Evolutionary conservation across 2,329 filamentous ascomycete species (phyloP).

Genomic region (Fusarium xyrophilum): DNA sequence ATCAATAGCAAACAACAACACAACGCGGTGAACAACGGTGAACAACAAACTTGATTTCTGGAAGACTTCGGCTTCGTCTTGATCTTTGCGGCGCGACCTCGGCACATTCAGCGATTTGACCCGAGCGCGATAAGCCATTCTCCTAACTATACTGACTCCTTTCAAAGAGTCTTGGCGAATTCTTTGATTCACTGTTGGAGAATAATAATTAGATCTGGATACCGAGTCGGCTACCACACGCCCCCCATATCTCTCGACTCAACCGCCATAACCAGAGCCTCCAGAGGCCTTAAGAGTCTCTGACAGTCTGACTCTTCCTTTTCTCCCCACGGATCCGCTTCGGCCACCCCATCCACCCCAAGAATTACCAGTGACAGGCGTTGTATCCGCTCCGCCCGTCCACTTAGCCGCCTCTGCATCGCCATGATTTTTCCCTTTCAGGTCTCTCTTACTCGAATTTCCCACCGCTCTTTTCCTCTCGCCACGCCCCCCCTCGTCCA

Average conservation of each 20-base stretch:
- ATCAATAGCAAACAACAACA: neutral
- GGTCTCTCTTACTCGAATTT: constrained; percentile 16
- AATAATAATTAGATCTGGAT: constrained; percentile 17
- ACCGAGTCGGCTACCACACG: constrained; percentile 8
- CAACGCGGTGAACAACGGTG: neutral
- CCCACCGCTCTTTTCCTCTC: constrained; percentile 31
- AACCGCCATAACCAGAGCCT: constrained; percentile 6
- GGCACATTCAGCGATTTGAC: constrained; percentile 14
- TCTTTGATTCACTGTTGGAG: constrained; percentile 21
- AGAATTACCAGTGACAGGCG: constrained; percentile 3
- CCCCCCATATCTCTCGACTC: constrained; percentile 7
- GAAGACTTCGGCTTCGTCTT: constrained; percentile 9
- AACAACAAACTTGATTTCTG: constrained; percentile 16
- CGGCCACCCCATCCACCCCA: neutral
- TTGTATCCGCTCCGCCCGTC: constrained; percentile 23
- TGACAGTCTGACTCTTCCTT: constrained; percentile 16
- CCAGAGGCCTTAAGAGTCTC: neutral
- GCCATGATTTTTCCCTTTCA: constrained; percentile 19
- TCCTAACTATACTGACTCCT: neutral
- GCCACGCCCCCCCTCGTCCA: constrained; percentile 9
- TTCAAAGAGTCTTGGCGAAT: constrained; percentile 22
- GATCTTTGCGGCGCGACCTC: constrained; percentile 9
- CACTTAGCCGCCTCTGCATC: constrained; percentile 25
- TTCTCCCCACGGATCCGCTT: constrained; percentile 18
- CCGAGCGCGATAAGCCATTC: constrained; percentile 25